Base-by-base conservation (phyloP, 768 basidiomycete genomes). In the Trametes cinnabarina region DNA sequence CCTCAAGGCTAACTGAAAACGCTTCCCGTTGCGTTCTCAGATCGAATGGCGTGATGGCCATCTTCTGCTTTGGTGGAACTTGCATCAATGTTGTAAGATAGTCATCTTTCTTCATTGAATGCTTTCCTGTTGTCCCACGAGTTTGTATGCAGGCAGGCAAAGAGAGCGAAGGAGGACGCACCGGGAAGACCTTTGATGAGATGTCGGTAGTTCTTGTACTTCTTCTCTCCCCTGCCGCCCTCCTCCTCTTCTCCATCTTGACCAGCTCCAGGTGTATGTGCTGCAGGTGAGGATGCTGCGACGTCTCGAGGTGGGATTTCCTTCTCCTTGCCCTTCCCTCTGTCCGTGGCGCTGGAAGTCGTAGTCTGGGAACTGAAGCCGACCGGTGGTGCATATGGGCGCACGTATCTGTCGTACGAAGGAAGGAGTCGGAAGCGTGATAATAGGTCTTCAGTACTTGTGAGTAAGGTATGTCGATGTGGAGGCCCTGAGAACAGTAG, bases 321-420 rank as follows among this genome's bases (percentile, higher is more conserved):
- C 46, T 65, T 68, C 57, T 69, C 67, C 35, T 67, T 65, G 22
- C 70, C 63, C 50, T 74, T 65, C 34, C 71, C 69, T 54, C 69
- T 72, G 58, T 70, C 71, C n/a, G 59, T 60, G 37, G 63, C 39
- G 65, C 63, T 34, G 23, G 54, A 41, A 30, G 42, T 23, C 30
- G 51, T 46, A n/a, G 53, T 46, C 44, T 55, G 64, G 32, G 60
- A 46, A 20, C 68, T 68, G 42, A 66, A 68, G 57, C 72, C 72
- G 28, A 72, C 63, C 19, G 77, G 73, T 34, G 70, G 56, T 39
- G 73, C 68, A 66, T 75, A 73, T 11, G 83, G 80, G n/a, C 85
- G 79, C 49, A 92, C 90, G 66, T 92, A 87, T 67, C 85, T 88
- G 74, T 91, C 86, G 69, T 92, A 92, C n/a, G 88, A 84, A 10